Base-by-base conservation (phyloP, 768 basidiomycete species). In the Lactarius indigo region DNA sequence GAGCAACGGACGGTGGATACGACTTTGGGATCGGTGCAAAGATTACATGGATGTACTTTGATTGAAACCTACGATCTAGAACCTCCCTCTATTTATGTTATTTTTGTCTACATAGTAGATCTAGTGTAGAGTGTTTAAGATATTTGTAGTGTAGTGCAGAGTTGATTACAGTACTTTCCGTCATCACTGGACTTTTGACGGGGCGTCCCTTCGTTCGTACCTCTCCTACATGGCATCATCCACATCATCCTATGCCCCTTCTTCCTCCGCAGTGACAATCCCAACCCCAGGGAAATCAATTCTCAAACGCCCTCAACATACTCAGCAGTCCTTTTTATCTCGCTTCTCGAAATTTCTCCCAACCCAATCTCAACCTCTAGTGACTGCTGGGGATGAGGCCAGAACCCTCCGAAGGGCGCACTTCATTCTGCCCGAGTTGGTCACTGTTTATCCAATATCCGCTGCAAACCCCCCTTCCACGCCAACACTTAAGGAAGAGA, bases 391-490 rank as follows among this genome's bases (percentile, higher is more conserved):
- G 59, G 85, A 85, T 72, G 80, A 85, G 56, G 75, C 77, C 41
- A 85, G 82, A 72, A 85, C 91, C 13, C 82, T 96, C 69, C 94
- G 92, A 73, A 79, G 92, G 59, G 97, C 96, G 0, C 92, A 96
- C 72, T 98, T 98, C 74, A 91, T 96, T 70, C 80, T 97, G 15
- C 92, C 92, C 0, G 84, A 91, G 71, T 84, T 97, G 71, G 87
- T 86, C 37, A 91, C 91, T 28, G 87, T 95, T 37, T 98, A 98
- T 75, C 94, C 95, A 0, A 96, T 98, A 75, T 91, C 90, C 31
- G 86, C 89, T 1, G 72, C 87, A 18, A 90, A 90, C 60, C 92
- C 96, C 8, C 96, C 96, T 1, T 91, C 87, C 57, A 91, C 87
- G 3, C 87, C 89, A 0, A 83, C 84, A 2, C 79, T 94, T 60